These are phyloP conservation scores for Cyclocybe cylindracea DNA, from an alignment of 768 basidiomycete genomes.

Conservation along the genomic window DNA sequence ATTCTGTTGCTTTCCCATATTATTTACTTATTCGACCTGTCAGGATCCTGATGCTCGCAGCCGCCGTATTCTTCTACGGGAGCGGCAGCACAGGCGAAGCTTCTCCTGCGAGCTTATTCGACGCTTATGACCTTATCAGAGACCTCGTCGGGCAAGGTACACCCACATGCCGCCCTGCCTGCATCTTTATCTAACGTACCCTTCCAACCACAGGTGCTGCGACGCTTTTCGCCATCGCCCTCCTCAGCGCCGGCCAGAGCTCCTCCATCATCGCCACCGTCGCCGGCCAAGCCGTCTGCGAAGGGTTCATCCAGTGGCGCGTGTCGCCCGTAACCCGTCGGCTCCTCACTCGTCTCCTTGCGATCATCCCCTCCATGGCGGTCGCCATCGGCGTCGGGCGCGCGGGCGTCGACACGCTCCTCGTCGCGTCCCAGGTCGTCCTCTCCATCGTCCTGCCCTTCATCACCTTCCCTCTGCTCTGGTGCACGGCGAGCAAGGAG, in stretches of 20 bases:
- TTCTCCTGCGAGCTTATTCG: conserved; percentile 74
- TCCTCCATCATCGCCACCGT: conserved; percentile 89
- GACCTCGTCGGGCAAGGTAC: conserved; percentile 65
- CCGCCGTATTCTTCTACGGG: conserved; percentile 76
- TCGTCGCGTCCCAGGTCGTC: conserved; percentile 86
- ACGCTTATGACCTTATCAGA: conserved; percentile 78
- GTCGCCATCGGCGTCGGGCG: conserved; percentile 76
- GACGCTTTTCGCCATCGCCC: conserved; percentile 83
- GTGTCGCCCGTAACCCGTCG: conserved; percentile 78
- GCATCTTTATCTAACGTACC: neutral
- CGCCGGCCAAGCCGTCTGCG: conserved; percentile 87
- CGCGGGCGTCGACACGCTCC: conserved; percentile 69
- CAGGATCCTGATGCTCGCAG: conserved; percentile 81
- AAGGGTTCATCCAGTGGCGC: conserved; percentile 88
- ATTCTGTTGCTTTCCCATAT: conserved; percentile 4
- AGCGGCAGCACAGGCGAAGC: conserved; percentile 20
- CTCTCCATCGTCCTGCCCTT: conserved; percentile 85
- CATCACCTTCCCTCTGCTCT: conserved; percentile 80
- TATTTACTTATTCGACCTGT: conserved; percentile 4
- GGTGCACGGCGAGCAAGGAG: conserved; percentile 66
- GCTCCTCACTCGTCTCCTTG: conserved; percentile 78
- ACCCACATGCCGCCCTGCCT: conserved; percentile 18
- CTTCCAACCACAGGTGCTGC: conserved; percentile 60
- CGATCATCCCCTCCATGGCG: conserved; percentile 79
- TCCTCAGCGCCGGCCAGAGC: conserved; percentile 84